Evolutionary conservation across 2,329 filamentous ascomycete genomes (phyloP), one percentile per base, ranked within the genome.

Genomic region (Helicocarpus griseus): DNA sequence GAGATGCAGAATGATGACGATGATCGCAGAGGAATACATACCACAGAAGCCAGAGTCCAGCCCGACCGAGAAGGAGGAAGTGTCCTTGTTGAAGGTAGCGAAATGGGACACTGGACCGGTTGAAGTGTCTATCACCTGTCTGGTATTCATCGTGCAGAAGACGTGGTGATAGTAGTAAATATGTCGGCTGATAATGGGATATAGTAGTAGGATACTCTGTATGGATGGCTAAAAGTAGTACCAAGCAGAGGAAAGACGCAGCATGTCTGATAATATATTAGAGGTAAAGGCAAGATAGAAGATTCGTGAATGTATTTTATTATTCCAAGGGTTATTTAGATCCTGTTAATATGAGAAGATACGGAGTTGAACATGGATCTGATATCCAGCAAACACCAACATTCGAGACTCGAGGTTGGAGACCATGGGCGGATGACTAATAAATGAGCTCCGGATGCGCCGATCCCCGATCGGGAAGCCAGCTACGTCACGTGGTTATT

Each of bases 21-120:
- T 51, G 21, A 19, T 39, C 11, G 17, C 47, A 31, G 38, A 48
- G 44, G 46, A 48, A 50, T 38, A 66, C 83, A 62, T 78, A 90
- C 88, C 82, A 69, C 85, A 87, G 67, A 94, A 90, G 26, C 91
- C 91, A 9, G 83, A 83, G 63, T 95, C 87, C 7, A 95, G 76
- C 7, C 89, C 93, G 28, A 94, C 86, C 24, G 89, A 81, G 69
- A 97, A 97, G 63, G 86, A 90, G 60, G 82, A 90, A 58, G 81
- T 81, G 66, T 93, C 87, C 61, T 82, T 78, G 65, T 96, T 97
- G 73, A 95, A 95, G 7, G 86, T 82, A 43, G 85, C 82, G 13
- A 88, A 94, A 35, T 96, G 78, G 9, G 89, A 90, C 54, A 83
- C 79, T 4, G 86, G 85, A 50, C 83, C 81, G 40, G 77, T 78